Evolutionary conservation across 331 rosid species (phyloP), one percentile per base, ranked within the genome.

Genomic region (Spiraea crenata): DNA sequence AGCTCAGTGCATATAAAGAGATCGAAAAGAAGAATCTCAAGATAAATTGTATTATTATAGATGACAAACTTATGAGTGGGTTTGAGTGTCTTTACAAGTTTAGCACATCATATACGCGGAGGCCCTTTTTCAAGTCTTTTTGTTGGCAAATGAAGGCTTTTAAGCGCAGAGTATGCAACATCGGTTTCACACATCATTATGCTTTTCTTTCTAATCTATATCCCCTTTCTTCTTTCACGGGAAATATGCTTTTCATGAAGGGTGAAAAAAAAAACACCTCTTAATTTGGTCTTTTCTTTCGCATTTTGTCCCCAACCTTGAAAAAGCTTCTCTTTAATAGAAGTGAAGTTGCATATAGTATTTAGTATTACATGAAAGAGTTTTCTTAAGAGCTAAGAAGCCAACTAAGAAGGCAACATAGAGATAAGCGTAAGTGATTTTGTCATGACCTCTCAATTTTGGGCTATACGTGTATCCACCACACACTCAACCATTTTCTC

Each of bases 191-290:
- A 38, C 45, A 70, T 68, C 51, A 40, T 68, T 68, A 37, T 67
- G 11, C 7, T 15, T 25, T 6, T 13, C 65, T 31, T 70, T 77
- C 16, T 58, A 38, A 12, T 46, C 41, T 52, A 38, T 68, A 31
- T 67, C 37, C 17, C n/a, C 14, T 57, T 34, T 34, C 9, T n/a
- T 42, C 63, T 37, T 37, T 47, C 62, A 57, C 60, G 66, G 59
- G 9, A 51, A 77, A 65, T 56, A 57, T 11, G 73, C 77, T 70
- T 70, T 76, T 38, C 59, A 65, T 76, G 57, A 16, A 48, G 51
- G 57, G 34, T 57, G 40, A 65, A 64, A 65, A 25, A n/a, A 19
- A 14, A 6, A 20, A 47, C 31, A n/a, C 56, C 44, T 31, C 16
- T 4, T 3, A 17, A 46, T 65, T 48, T 65, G 56, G 14, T 34